Evolutionary conservation across 2,329 filamentous ascomycete genomes (phyloP), one percentile per base, ranked within the genome.

Genomic region (Xylariaceae sp.): DNA sequence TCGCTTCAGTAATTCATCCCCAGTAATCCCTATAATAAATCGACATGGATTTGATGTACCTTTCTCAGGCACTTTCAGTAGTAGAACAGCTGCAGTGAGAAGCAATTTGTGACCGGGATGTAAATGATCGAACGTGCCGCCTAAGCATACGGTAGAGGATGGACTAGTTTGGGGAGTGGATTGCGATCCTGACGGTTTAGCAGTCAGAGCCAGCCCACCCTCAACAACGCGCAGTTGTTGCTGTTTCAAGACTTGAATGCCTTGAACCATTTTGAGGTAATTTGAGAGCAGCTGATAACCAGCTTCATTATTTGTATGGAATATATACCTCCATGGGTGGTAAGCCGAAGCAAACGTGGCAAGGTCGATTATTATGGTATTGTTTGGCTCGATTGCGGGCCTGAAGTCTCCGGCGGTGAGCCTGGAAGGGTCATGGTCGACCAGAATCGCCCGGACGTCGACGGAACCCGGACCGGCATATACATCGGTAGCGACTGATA

Each of bases 61-160:
- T 29, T 74, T 67, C 42, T 74, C 64, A 0, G 79, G 77, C 0
- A 83, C 79, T 56, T 84, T 83, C 54, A 89, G 80, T 16, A 91
- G 81, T 53, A 97, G 83, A 0, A 88, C 84, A 0, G 89, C 90
- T 59, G 93, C 93, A n/a, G 93, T 92, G 19, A 99, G 83, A 19
- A 99, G 83, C n/a, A 98, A 81, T 75, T 98, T 99, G 77, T 99
- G 95, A 5, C 95, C 95, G 3, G 90, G 87, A 71, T 99, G 95
- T 20, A 99, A 82, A 74, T 98, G 92, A 72, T 99, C 95, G 74
- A 98, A 99, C 0, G 95, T 99, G 9, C 95, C 95, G 26, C 93
- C 95, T 12, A 98, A 84, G 50, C 89, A 90, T 48, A 96, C 89
- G 14, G 84, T 81, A 56, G 79, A 75, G 71, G 90, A 83, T 42